These are phyloP conservation scores for Ceratobasidium sp. DNA, from an alignment of 1,284 basidiomycete species.

Conservation along the genomic window DNA sequence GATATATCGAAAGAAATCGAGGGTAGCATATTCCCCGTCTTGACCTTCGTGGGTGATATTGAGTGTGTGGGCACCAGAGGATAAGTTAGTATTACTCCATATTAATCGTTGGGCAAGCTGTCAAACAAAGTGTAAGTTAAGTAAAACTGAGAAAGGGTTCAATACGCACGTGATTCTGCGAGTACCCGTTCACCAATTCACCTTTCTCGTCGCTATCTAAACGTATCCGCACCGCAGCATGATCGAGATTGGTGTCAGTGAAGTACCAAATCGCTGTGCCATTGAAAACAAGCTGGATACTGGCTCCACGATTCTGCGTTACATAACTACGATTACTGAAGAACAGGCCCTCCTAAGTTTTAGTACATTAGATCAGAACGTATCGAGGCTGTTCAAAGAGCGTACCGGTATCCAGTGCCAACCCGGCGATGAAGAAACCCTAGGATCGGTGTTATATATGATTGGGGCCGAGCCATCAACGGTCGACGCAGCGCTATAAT, in stretches of 20 bases:
- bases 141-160: not conserved
- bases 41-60: constrained; percentile 31
- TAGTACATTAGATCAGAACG: not conserved
- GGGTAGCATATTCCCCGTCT: constrained; percentile 38
- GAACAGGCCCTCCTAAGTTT: constrained; percentile 27
- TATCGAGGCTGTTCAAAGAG: not conserved
- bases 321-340: not conserved
- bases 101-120: constrained; percentile 29
- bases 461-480: constrained; percentile 7
- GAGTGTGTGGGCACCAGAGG: constrained; percentile 29
- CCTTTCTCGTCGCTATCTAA: constrained; percentile 20
- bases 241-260: constrained; percentile 4
- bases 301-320: constrained; percentile 5
- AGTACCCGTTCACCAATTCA: constrained; percentile 19
- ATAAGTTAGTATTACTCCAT: constrained; percentile 15
- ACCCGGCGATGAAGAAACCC: not conserved
- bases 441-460: constrained; percentile 12
- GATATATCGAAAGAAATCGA: constrained; percentile 36
- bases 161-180: constrained; percentile 11
- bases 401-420: constrained; percentile 20
- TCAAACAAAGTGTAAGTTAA: not conserved
- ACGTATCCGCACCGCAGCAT: constrained; percentile 7
- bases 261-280: constrained; percentile 33
- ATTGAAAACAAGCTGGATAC: constrained; percentile 16
- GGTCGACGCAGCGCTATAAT: constrained; percentile 14